Evolutionary conservation across 257 asterid species (phyloP).

Genomic region (Solanum bulbocastanum): DNA sequence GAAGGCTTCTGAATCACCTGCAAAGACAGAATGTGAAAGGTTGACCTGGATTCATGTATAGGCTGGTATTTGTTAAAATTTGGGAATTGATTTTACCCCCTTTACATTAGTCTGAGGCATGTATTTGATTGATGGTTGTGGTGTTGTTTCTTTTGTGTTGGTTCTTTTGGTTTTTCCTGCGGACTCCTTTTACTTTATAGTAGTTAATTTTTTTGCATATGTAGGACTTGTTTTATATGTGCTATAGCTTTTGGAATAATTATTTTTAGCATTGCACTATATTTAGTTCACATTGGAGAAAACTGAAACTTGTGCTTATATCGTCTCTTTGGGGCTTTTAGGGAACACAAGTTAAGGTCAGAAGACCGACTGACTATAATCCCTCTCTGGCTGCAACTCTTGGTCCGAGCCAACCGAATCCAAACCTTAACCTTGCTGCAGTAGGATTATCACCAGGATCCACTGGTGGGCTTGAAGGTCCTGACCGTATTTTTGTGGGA

Average conservation of each 20-base stretch:
- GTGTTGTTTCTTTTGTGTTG: neutral
- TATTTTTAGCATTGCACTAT: neutral
- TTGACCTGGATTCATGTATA: neutral
- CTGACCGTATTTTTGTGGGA: slow-evolving; percentile 93
- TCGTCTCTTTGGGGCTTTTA: neutral
- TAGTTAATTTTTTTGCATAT: neutral
- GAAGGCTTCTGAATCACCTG: neutral
- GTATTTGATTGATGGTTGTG: neutral
- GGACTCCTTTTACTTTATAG: neutral
- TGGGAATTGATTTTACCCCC: neutral
- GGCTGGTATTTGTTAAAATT: neutral
- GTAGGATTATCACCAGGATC: slow-evolving; percentile 94
- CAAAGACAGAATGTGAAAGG: neutral
- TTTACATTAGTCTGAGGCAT: neutral
- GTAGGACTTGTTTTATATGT: neutral
- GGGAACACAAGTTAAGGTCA: slow-evolving; percentile 99
- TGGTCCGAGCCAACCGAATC: slow-evolving; percentile 96
- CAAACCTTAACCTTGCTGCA: slow-evolving; percentile 76
- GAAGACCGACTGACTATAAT: slow-evolving; percentile 96
- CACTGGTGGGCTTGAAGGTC: slow-evolving; percentile 95
- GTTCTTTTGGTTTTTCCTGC: neutral
- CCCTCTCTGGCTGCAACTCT: slow-evolving; percentile 96
- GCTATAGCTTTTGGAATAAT: neutral
- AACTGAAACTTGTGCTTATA: neutral
- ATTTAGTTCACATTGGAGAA: neutral